Percentiles rank a stretch among this genome's conserved stretches.
phyloP scores from a whole-genome alignment of 2,329 filamentous ascomycete species.

The Penicillium sp. region DNA sequence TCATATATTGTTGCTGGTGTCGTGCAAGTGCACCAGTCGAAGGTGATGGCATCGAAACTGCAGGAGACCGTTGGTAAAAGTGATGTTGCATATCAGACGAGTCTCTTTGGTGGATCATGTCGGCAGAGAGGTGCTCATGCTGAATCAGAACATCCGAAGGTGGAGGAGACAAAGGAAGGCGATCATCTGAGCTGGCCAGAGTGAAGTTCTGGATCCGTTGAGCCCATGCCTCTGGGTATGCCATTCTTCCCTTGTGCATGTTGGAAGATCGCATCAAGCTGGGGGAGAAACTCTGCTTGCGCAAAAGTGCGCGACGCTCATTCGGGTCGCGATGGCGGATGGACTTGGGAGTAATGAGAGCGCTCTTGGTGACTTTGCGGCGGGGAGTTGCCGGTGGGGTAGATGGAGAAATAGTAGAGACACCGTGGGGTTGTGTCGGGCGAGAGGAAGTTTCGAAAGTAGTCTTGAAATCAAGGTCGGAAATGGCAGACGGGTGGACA shows the following conservation, averaged over 20 bases:
- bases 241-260: conserved; percentile 45
- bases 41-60: conserved; percentile 36
- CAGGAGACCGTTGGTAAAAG: conserved; percentile 36
- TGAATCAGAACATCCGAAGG: conserved; percentile 45
- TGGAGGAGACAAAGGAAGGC: conserved; percentile 47
- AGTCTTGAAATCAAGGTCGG: conserved; percentile 29
- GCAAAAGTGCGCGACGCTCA: conserved; percentile 38
- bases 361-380: conserved; percentile 38
- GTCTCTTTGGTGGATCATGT: conserved; percentile 33
- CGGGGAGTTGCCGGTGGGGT: conserved; percentile 40
- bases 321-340: conserved; percentile 43
- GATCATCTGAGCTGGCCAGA: conserved; percentile 47
- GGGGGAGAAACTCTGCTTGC: conserved; percentile 47
- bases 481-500: conserved; percentile 38
- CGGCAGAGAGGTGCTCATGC: conserved; percentile 38
- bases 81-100: conserved; percentile 31
- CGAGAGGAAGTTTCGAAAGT: conserved; percentile 32
- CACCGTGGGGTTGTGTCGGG: conserved; percentile 19
- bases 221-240: conserved; percentile 51
- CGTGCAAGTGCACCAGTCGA: conserved; percentile 28
- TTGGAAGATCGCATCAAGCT: conserved; percentile 59
- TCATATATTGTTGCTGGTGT: conserved; percentile 36
- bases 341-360: conserved; percentile 39
- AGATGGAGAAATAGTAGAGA: conserved; percentile 32
- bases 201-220: conserved; percentile 56